Conservation (phyloP, 441 rosid genomes). For the Brassica balearica region DNA sequence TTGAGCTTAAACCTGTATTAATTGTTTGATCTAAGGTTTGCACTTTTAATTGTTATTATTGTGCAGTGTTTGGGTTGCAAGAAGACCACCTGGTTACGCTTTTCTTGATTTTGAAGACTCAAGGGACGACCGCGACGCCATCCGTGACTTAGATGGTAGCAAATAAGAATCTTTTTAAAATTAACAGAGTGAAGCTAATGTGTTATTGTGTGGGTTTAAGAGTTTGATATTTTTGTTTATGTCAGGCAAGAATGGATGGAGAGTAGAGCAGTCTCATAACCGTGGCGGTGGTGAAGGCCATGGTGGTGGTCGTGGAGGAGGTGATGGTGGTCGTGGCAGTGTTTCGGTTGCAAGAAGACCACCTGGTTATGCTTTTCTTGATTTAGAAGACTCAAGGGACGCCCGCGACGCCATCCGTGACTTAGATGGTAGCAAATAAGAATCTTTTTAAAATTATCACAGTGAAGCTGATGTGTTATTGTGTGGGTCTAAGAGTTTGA, state of each 20-base stretch:
- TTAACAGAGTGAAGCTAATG: not conserved
- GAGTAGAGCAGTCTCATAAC: constrained; percentile 75
- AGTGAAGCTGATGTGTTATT: not conserved
- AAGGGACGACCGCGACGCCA: constrained; percentile 71
- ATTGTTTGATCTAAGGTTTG: not conserved
- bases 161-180: not conserved
- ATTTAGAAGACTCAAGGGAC: constrained; percentile 70
- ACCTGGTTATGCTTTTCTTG: constrained; percentile 74
- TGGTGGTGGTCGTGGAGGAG: constrained; percentile 50
- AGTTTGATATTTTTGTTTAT: constrained; percentile 8
- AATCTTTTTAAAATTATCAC: not conserved
- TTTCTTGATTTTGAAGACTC: constrained; percentile 71
- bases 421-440: constrained; percentile 54
- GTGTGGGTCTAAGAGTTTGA: not conserved
- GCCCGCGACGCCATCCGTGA: constrained; percentile 74
- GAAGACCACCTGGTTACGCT: constrained; percentile 76
- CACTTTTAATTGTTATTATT: not conserved
- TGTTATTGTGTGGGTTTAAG: too few relatives aligned
- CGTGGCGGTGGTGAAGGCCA: constrained; percentile 45
- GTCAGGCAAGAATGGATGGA: constrained; percentile 77
- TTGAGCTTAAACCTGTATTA: not conserved
- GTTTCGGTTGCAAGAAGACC: constrained; percentile 81
- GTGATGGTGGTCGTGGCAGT: constrained; percentile 67
- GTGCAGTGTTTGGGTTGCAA: constrained; percentile 75
- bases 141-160: constrained; percentile 72